Base-by-base conservation (phyloP, 768 basidiomycete species). In the Lactarius quietus region DNA sequence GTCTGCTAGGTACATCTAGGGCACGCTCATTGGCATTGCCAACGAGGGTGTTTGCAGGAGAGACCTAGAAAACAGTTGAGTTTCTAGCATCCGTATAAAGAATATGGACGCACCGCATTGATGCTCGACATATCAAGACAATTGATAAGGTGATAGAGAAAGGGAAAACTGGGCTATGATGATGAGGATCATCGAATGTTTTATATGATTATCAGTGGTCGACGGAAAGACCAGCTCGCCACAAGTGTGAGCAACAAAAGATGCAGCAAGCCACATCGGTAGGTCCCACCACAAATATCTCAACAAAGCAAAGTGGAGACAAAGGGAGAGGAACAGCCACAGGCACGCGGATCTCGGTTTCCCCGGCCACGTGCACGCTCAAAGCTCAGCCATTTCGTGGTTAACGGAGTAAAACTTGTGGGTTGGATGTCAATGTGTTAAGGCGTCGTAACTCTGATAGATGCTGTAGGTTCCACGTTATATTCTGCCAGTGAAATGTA, bases 71-170 rank as follows among this genome's bases (percentile, higher is more conserved):
- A 35, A 29, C 3, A 18, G 6, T 9, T 65, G 36, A 31, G 38
- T 39, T 31, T 56, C 41, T 20, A 1, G 38, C 39, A 14, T 31
- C 29, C 18, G 20, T 2, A 53, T 5, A 3, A 28, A 9, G 31
- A 26, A 9, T 26, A 52, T 58, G 31, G 17, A 62, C 56, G 56
- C 51, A 66, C 65, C 23, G 38, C 57, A 29, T 58, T 45, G 31
- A 55, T 3, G 60, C 31, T 62, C 51, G 61, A 62, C 61, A 62
- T 66, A 38, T 62, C 51, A 8, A 31, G 35, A 23, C 20, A 41
- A 48, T 17, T n/a, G 60, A 52, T 33, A 58, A 31, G 41, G 52
- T 31, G 60, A 41, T 39, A 62, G 18, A 57, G 57, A 48, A 20
- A 23, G 39, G 23, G 48, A 7, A 28, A 35, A 51, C 26, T 41